These are phyloP conservation scores for Picea abies DNA, from an alignment of 83 land plant species.

Conservation along the genomic window DNA sequence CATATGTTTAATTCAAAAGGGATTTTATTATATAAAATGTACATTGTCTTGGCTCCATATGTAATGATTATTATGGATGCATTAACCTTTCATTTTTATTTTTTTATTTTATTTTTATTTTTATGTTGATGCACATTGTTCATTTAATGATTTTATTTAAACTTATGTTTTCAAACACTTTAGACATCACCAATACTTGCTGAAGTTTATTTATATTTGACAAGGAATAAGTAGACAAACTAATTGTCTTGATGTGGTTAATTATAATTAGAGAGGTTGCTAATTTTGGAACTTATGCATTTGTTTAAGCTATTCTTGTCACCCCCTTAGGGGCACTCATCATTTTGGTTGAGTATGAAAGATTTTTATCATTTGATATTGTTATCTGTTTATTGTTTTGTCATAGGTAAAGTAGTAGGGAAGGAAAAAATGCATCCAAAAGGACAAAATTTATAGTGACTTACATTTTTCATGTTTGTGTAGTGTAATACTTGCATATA, in stretches of 20 bases:
- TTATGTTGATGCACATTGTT: neutral
- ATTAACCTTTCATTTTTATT: no score
- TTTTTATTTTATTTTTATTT: neutral
- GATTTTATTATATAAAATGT: neutral
- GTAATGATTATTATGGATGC: neutral
- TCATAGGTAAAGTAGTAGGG: neutral
- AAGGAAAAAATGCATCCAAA: neutral
- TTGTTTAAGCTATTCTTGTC: conserved; percentile 71
- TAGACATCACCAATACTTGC: neutral
- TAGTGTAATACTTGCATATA: conserved; percentile 74
- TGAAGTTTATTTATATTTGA: neutral
- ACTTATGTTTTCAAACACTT: neutral
- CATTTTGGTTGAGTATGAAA: conserved; percentile 59
- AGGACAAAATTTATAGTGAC: neutral
- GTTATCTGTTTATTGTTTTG: neutral
- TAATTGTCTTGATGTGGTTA: neutral
- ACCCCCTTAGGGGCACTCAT: conserved; percentile 78
- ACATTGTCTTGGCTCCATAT: neutral
- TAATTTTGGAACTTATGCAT: conserved; percentile 76
- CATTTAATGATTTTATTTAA: neutral
- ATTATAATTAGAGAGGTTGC: conserved; percentile 57
- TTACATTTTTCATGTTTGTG: conserved; percentile 12
- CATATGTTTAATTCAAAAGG: no score
- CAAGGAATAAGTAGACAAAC: neutral
- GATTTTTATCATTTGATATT: neutral